phyloP scores from a whole-genome alignment of 164 flowering plant species.

The Stephania yunnanensis region DNA sequence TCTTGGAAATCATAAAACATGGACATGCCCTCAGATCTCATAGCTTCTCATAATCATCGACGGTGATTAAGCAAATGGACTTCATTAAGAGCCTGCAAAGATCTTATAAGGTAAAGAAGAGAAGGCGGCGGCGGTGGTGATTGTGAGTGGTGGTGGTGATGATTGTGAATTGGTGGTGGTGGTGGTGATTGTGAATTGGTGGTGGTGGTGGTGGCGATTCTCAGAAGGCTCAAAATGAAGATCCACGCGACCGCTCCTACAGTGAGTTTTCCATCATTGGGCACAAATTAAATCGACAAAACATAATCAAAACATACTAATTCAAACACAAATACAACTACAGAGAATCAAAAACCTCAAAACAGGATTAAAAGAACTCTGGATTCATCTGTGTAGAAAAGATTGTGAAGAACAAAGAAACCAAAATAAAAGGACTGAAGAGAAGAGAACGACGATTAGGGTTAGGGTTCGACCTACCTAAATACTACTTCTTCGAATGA shows the following conservation, averaged over 20 bases:
- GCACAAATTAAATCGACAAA: not conserved
- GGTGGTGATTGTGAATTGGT: not conserved
- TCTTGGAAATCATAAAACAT: not conserved
- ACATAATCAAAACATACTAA: not conserved
- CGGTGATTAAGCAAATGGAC: conserved; percentile 1
- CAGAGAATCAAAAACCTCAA: not conserved
- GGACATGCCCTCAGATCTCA: conserved; percentile 10
- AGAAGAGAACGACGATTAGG: not conserved
- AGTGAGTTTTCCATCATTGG: conserved; percentile 12
- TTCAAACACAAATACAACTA: not conserved
- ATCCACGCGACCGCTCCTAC: conserved; percentile 7
- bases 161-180: not conserved
- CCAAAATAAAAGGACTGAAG: not conserved
- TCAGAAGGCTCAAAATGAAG: conserved; percentile 2
- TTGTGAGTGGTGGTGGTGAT: not conserved
- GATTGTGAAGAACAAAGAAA: not conserved
- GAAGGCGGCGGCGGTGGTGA: not conserved
- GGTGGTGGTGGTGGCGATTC: not conserved
- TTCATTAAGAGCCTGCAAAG: conserved; percentile 3
- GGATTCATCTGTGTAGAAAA: too few species aligned
- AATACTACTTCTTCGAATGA: not conserved
- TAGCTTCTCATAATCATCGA: conserved; percentile 6
- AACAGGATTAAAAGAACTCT: not conserved
- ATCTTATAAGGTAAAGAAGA: too few species aligned
- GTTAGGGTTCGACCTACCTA: not conserved